phyloP scores from a whole-genome alignment of 352 stramenopile genomes.

The Ophiocytium majus region DNA sequence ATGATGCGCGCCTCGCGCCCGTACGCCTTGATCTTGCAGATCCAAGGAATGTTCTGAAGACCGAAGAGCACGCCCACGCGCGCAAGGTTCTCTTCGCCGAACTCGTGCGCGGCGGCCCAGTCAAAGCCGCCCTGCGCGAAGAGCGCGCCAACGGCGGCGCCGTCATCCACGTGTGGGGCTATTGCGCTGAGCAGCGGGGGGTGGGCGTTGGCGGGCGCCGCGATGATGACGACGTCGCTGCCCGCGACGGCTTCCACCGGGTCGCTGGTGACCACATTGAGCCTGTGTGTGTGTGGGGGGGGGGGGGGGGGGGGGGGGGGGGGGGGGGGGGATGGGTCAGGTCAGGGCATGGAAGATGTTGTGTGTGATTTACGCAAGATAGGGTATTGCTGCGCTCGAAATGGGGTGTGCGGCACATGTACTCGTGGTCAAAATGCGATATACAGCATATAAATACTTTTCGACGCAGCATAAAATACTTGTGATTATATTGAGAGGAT shows the following conservation, averaged over 20 bases:
- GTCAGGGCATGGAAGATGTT: too few species aligned
- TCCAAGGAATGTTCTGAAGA: conserved; percentile 88
- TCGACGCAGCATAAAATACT: too few species aligned
- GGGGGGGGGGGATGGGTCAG: too few species aligned
- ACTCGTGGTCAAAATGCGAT: too few species aligned
- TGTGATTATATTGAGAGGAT: too few species aligned
- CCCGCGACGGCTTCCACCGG: conserved; percentile 75
- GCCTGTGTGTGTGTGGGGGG: too few species aligned
- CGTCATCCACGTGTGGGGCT: conserved; percentile 76
- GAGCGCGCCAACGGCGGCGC: conserved; percentile 73
- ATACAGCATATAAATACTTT: too few species aligned
- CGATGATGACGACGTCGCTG: conserved; percentile 79
- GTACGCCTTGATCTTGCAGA: conserved; percentile 83
- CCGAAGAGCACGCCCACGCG: conserved; percentile 69
- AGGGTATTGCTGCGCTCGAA: too few species aligned
- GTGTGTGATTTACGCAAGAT: too few species aligned
- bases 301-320: too few species aligned
- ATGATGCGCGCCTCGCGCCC: conserved; percentile 68
- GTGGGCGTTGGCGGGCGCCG: conserved; percentile 79
- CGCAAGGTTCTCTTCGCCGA: conserved; percentile 63
- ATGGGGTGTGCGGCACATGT: too few species aligned
- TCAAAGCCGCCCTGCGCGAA: conserved; percentile 87
- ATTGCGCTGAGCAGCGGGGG: conserved; percentile 66
- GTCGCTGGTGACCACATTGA: conserved; percentile 68
- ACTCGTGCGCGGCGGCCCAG: conserved; percentile 79